These are phyloP conservation scores for Penicillium sclerotigenum DNA, from an alignment of 2,329 filamentous ascomycete genomes.

Conservation along the genomic window DNA sequence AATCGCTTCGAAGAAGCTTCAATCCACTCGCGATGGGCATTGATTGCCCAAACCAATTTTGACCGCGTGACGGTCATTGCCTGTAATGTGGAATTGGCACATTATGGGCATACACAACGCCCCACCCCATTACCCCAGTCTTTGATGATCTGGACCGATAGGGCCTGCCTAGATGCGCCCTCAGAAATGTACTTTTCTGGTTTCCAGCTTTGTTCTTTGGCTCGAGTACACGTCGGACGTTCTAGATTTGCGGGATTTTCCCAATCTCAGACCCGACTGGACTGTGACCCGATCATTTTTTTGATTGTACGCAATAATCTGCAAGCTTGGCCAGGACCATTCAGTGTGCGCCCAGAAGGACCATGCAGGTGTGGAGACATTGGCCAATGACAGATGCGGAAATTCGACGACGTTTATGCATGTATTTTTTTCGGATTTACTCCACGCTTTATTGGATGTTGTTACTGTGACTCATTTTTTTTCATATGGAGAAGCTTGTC, in stretches of 20 bases:
- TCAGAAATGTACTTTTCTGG: constrained; percentile 3
- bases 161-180: constrained; percentile 11
- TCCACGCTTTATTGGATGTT: constrained; percentile 4
- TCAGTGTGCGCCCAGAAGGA: neutral
- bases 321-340: neutral
- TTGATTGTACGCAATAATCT: neutral
- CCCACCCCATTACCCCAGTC: neutral
- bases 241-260: neutral
- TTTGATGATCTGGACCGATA: constrained; percentile 6
- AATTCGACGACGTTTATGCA: constrained; percentile 4
- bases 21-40: constrained; percentile 5
- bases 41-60: neutral
- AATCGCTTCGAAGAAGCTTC: constrained; percentile 2
- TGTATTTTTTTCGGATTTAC: neutral
- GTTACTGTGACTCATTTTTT: constrained; percentile 5
- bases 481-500: neutral
- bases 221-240: neutral
- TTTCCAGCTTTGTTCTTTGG: constrained; percentile 8
- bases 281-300: neutral
- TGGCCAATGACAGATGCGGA: constrained; percentile 6
- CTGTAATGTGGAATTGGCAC: neutral
- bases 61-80: neutral
- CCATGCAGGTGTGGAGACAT: neutral
- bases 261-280: neutral
- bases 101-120: neutral